Percentiles rank a stretch among this genome's conserved stretches.
Evolutionary conservation across 805 yeast genomes (phyloP).

Genomic region (Kregervanrija fluxuum): DNA sequence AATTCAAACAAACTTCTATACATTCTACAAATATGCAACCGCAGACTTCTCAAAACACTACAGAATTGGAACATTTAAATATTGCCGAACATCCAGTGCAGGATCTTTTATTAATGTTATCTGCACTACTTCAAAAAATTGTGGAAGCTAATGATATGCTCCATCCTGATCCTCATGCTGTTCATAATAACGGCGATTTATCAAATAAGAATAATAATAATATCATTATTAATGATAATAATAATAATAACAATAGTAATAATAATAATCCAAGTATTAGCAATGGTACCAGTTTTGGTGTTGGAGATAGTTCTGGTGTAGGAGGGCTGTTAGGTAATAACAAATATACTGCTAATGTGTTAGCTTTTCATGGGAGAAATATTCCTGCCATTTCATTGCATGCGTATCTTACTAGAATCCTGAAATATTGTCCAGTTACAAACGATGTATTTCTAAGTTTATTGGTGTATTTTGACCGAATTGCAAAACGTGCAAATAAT

Average conservation of each 20-base stretch:
- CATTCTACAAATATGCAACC: background rate
- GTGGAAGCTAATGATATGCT: conserved; percentile 84
- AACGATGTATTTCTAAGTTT: conserved; percentile 90
- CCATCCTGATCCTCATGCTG: conserved; percentile 43
- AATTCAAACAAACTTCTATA: conserved; percentile 1
- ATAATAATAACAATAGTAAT: conserved; percentile 2
- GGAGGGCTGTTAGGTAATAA: conserved; percentile 24
- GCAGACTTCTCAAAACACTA: background rate
- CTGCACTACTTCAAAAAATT: conserved; percentile 77
- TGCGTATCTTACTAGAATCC: conserved; percentile 81
- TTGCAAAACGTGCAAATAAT: conserved; percentile 74
- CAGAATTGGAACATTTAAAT: conserved; percentile 45
- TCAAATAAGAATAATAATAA: conserved; percentile 5
- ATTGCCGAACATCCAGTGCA: conserved; percentile 79
- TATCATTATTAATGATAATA: conserved; percentile 5
- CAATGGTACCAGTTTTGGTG: conserved; percentile 5
- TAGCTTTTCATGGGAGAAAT: conserved; percentile 93
- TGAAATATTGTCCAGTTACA: conserved; percentile 97
- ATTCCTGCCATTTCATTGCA: conserved; percentile 92
- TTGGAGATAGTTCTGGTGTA: conserved; percentile 13
- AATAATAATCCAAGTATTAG: conserved; percentile 5
- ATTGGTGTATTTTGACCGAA: conserved; percentile 89
- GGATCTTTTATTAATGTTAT: conserved; percentile 75
- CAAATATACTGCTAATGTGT: conserved; percentile 56
- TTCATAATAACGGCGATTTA: conserved; percentile 37